Evolutionary conservation across 2,329 filamentous ascomycete species (phyloP), one percentile per base, ranked within the genome.

Genomic region (Aspergillus phoenicis): DNA sequence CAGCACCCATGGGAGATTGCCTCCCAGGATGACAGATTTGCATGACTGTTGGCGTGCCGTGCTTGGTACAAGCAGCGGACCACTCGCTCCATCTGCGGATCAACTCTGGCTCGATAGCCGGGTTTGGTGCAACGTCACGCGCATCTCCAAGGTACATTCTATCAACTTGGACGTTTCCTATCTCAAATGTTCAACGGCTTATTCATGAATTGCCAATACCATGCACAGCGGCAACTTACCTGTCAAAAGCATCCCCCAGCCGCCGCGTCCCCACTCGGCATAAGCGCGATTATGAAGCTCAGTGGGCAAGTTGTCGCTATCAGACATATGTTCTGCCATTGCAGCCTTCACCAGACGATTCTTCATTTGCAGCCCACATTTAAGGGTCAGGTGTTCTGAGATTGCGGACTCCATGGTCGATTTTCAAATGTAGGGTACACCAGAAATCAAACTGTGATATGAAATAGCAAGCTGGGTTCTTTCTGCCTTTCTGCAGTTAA

Each of bases 21-120:
- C 75, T 58, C 1, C 75, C 75, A 3, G 75, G 74, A 65, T 78
- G 76, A 45, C 73, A 71, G 15, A 78, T 65, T 63, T 78, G 74
- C 15, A 75, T 74, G 26, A 77, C 71, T 48, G 68, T 71, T 15
- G 73, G 74, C 41, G 74, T 76, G 4, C 72, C 72, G 13, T 65
- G 63, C 60, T 75, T 68, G 28, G 52, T 58, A 24, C 41, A 33
- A n/a, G 33, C 54, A 6, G 56, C 33, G 11, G 56, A 57, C 38
- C 58, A 62, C 39, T 36, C 26, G 20, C 41, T 62, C 57, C 54
- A 62, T 4, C 51, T 30, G 15, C 15, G 20, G 20, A 53, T 26
- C 11, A 38, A 13, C 36, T 53, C 52, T 5, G 11, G 30, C 26
- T 47, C 28, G 60, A n/a, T 62, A 57, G 51, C 13, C 3, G 28